Evolutionary conservation across 495 filamentous ascomycete species (phyloP).

Genomic region (Aspergillus sclerotioniger): DNA sequence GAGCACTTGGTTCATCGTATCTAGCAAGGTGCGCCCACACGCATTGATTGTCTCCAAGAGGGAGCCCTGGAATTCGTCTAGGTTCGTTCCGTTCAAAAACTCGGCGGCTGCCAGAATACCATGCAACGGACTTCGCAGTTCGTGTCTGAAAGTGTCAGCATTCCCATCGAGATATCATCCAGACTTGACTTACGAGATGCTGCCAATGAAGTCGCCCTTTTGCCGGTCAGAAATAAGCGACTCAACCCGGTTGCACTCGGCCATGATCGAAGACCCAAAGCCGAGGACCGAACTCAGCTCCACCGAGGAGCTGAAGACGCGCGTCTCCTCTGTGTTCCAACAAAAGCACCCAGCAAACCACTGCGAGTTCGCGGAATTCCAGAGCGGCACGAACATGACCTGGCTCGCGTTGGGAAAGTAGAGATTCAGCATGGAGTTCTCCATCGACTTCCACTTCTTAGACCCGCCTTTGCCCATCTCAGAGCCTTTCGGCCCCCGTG

Average conservation of each 20-base stretch:
- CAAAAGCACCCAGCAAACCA: constrained; percentile 70
- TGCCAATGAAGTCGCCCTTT: constrained; percentile 75
- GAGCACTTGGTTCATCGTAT: constrained; percentile 76
- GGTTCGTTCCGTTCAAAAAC: constrained; percentile 51
- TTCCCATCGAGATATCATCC: constrained; percentile 21
- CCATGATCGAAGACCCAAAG: constrained; percentile 67
- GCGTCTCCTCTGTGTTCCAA: constrained; percentile 52
- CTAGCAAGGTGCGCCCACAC: constrained; percentile 72
- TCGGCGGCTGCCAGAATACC: constrained; percentile 73
- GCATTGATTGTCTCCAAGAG: constrained; percentile 71
- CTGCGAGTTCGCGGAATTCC: constrained; percentile 64
- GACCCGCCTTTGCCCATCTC: constrained; percentile 40
- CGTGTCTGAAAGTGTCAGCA: constrained; percentile 52
- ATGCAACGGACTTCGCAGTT: constrained; percentile 74
- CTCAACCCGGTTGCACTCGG: constrained; percentile 62
- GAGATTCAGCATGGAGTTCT: constrained; percentile 42
- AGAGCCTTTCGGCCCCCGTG: constrained; percentile 9
- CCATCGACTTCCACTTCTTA: constrained; percentile 38
- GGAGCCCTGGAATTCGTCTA: constrained; percentile 57
- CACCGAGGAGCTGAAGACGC: constrained; percentile 40
- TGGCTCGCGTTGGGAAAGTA: constrained; percentile 47
- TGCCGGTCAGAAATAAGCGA: constrained; percentile 57
- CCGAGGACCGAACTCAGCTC: constrained; percentile 55
- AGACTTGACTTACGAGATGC: constrained; percentile 57
- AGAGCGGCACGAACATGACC: constrained; percentile 58